phyloP scores from a whole-genome alignment of 2,329 filamentous ascomycete genomes.

The Diaporthe sp. region DNA sequence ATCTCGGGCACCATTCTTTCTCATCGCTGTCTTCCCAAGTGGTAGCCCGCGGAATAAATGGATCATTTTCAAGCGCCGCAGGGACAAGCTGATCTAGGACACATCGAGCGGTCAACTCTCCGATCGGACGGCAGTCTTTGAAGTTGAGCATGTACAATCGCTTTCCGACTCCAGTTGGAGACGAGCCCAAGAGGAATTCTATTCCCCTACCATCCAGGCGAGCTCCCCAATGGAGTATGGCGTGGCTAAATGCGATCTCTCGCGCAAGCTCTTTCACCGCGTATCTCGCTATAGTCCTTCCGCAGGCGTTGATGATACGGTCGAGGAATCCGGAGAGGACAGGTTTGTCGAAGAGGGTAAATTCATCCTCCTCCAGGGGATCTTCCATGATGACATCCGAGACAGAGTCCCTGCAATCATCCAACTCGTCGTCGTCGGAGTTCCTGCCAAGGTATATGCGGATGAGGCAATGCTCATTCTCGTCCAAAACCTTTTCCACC shows the following conservation, averaged over 20 bases:
- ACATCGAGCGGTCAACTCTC: background rate
- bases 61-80: conserved; percentile 1
- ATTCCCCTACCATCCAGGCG: background rate
- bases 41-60: background rate
- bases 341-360: background rate
- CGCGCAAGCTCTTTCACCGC: background rate
- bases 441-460: background rate
- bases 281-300: no score
- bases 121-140: background rate
- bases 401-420: background rate
- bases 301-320: background rate
- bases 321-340: background rate
- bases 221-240: background rate
- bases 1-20: background rate
- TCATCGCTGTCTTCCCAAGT: background rate
- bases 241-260: background rate
- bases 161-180: background rate
- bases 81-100: background rate
- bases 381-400: background rate
- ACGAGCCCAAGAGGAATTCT: background rate
- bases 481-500: background rate
- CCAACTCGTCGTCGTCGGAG: background rate
- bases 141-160: background rate
- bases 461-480: background rate
- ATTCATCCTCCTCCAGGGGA: background rate